Evolutionary conservation across 192 early-diverging fungal genomes (phyloP).

Genomic region (Obelidium mucronatum): DNA sequence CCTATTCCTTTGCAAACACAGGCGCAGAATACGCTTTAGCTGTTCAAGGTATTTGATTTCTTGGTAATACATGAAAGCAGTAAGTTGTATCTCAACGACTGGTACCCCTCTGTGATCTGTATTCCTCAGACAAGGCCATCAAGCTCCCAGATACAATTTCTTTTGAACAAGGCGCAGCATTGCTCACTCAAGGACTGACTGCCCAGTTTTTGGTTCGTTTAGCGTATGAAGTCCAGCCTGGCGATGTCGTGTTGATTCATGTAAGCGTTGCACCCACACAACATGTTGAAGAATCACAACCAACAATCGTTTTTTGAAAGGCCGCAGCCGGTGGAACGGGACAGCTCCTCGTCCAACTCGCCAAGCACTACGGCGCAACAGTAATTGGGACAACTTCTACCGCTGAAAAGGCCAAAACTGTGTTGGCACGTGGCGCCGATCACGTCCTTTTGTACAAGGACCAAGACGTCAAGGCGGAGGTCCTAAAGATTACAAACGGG

Average conservation of each 20-base stretch:
- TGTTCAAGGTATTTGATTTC: background rate
- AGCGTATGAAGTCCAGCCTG: slow-evolving; percentile 71
- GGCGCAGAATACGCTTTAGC: slow-evolving; percentile 82
- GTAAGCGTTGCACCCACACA: slow-evolving; percentile 26
- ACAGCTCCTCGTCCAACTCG: slow-evolving; percentile 79
- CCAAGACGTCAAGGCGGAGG: slow-evolving; percentile 67
- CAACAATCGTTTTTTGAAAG: slow-evolving; percentile 24
- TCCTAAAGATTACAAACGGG: slow-evolving; percentile 72
- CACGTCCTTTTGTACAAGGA: slow-evolving; percentile 77
- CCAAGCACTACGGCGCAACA: slow-evolving; percentile 76
- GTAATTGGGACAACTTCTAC: slow-evolving; percentile 89
- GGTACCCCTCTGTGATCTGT: background rate
- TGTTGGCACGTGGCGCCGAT: slow-evolving; percentile 56
- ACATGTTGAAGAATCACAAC: background rate
- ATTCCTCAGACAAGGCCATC: slow-evolving; percentile 24
- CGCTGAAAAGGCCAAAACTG: slow-evolving; percentile 72
- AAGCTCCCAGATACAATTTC: slow-evolving; percentile 56
- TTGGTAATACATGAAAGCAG: too few relatives aligned
- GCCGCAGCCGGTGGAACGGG: slow-evolving; percentile 94
- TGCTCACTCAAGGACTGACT: slow-evolving; percentile 81
- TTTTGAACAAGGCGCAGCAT: slow-evolving; percentile 67
- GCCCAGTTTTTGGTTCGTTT: slow-evolving; percentile 75
- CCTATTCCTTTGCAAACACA: slow-evolving; percentile 64
- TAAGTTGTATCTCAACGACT: background rate
- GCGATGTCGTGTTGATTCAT: slow-evolving; percentile 85